Evolutionary conservation across 306 rosid genomes (phyloP), one percentile per base, ranked within the genome.

Genomic region (Cicer arietinum): DNA sequence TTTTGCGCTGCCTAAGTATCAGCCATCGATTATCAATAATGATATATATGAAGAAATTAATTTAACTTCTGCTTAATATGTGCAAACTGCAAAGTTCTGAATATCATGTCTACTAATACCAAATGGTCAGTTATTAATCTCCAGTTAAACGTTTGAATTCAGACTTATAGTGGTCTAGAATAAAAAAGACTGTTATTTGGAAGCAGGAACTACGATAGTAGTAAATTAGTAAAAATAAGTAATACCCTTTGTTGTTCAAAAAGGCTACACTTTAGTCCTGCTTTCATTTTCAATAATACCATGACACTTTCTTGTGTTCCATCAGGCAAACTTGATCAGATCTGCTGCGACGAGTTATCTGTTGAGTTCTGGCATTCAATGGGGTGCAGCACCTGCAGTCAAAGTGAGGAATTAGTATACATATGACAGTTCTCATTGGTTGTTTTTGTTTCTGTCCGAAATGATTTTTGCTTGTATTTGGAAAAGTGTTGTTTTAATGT

Each of bases 351-450:
- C 71, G 56, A 92, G 89, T 85, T 95, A 92, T 86, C 78, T 95
- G 80, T 75, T 95, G 88, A 92, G 90, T 82, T 89, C 99, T 72
- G 93, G 99, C 53, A 79, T 95, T 82, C 93, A 86, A 47, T 95
- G 99, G 99, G 98, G 99, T 78, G 90, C 97, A 66, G 97, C 98
- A 45, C 96, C 99, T 70, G 91, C 96, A 74, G 89, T 92, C 65
- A 95, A 95, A 83, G 99, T 94, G 77, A 84, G 97, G 79, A 74
- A 51, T 77, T 67, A 77, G 60, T 67, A 48, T 75, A 54, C 65
- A 53, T 47, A 16, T 62, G 37, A 66, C 44, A 45, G 56, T 30
- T 74, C 16, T 52, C 7, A 13, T 48, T 70, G 1, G 45, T 43
- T 46, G 12, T 48, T 22, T 57, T 59, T 59, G 64, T 71, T 59